phyloP scores from a whole-genome alignment of 345 rosid genomes.

The Salix koriyanagi region DNA sequence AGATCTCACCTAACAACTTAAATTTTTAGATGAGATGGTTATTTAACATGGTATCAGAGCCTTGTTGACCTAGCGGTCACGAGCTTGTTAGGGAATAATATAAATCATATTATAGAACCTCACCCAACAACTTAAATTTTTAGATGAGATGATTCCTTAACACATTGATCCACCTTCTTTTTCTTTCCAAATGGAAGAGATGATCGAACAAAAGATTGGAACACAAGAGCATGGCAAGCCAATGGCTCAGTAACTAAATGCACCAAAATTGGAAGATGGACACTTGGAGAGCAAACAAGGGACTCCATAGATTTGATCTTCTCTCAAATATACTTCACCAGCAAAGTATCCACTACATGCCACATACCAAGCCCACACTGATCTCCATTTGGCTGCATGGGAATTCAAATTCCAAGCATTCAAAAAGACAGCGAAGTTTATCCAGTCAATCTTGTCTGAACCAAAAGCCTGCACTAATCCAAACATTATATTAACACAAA shows the following conservation, averaged over 20 bases:
- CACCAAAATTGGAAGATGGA: conserved; percentile 51
- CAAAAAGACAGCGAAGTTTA: conserved; percentile 73
- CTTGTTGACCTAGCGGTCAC: too few species aligned
- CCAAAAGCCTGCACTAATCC: conserved; percentile 57
- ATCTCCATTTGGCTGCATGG: conserved; percentile 26
- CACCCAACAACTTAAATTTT: too few species aligned
- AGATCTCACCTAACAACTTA: too few species aligned
- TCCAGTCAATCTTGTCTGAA: conserved; percentile 64
- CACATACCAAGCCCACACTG: conserved; percentile 31
- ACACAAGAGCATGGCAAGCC: conserved; percentile 77
- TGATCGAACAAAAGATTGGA: conserved; percentile 67
- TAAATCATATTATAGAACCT: too few species aligned
- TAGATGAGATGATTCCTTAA: too few species aligned
- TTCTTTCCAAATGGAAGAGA: conserved; percentile 83
- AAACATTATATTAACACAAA: background rate
- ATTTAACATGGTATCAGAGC: too few species aligned
- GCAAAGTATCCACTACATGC: conserved; percentile 50
- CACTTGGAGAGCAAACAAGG: conserved; percentile 37
- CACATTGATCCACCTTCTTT: conserved; percentile 49
- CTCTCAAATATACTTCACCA: conserved; percentile 50
- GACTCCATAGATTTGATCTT: conserved; percentile 45
- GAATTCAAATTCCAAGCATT: conserved; percentile 78
- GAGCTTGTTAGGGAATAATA: too few species aligned
- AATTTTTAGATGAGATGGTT: too few species aligned
- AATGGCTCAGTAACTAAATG: conserved; percentile 76